Evolutionary conservation across 257 asterid genomes (phyloP), one percentile per base, ranked within the genome.

Genomic region (Fraxinus cuspidata): DNA sequence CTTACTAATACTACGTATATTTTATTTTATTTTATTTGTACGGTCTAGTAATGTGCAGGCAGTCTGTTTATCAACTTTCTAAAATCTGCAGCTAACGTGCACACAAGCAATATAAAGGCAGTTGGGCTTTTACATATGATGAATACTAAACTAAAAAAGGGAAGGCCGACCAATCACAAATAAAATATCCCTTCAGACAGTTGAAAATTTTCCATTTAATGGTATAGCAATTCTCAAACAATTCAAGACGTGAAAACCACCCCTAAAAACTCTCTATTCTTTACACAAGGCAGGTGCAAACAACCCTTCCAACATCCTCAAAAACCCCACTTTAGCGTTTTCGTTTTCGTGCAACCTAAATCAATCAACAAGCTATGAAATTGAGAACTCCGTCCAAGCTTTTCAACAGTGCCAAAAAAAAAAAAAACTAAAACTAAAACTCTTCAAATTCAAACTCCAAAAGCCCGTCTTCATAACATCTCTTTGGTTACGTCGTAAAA

Each of bases 201-300:
- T 74, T 75, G 58, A 75, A 80, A 51, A 8, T 65, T 28, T 38
- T 81, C 34, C 71, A 79, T 53, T 76, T 85, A 58, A 81, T 85
- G 83, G 85, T 28, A 77, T 69, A 65, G 81, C 87, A 21, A 3
- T 32, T 32, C 6, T 32, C 35, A 5, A 19, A 21, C 40, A 16
- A 34, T 18, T 31, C 29, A 16, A 81, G 81, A 91, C 94, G 94
- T 89, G 96, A 79, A 77, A 77, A 40, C 89, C 89, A 89, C 85
- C 75, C 83, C 35, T 40, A 71, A 29, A 27, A 66, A 12, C 18
- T 13, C 67, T 73, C 70, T 7, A 32, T 29, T 71, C 71, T 74
- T 34, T 21, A 70, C n/a, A 79, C 71, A 82, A 31, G 56, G 77
- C 25, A 74, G 12, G 49, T 60, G 4, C 32, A 31, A 31, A 31